Base-by-base conservation (phyloP, 208 protist genomes). In the Leishmania lainsoni region DNA sequence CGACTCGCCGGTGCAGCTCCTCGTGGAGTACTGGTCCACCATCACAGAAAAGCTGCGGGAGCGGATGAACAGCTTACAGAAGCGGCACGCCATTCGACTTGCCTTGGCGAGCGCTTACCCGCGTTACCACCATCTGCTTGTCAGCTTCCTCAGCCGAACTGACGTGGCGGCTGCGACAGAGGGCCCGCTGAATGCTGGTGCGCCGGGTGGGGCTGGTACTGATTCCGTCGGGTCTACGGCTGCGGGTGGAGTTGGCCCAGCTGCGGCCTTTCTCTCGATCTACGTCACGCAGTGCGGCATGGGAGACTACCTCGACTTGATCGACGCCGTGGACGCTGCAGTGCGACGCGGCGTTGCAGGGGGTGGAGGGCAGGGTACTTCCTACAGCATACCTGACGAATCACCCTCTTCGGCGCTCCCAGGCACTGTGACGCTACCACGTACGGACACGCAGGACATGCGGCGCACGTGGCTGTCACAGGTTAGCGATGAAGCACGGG, bases 1-100 rank as follows among this genome's bases (percentile, higher is more conserved):
- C 59, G 91, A 93, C 58, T 73, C 74, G n/a, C 93, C 91, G 9
- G 88, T 87, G 65, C 87, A 89, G 78, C 71, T 94, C 48, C 84
- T 96, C 29, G 81, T 88, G 14, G 91, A 96, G 54, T 96, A 93
- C 83, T 94, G 91, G 90, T 83, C 86, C 1, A 63, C 88, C 12
- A 79, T 92, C 26, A 90, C 86, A 45, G 91, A 94, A 26, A 92
- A 90, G 81, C 52, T 95, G 74, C 79, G 87, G 29, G 91, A 94
- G 85, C 85, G 87, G 52, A 79, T 96, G 63, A 72, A 80, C 71
- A 86, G 76, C 26, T 54, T 94, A 75, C 91, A 93, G 80, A 89
- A 89, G 79, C 91, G 86, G 6, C 79, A 86, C 10, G 82, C 86
- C 52, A 85, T 94, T 39, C 84, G 90, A 35, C 76, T 83, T 45